Base-by-base conservation (phyloP, 768 basidiomycete genomes). In the Phanerochaete sordida region DNA sequence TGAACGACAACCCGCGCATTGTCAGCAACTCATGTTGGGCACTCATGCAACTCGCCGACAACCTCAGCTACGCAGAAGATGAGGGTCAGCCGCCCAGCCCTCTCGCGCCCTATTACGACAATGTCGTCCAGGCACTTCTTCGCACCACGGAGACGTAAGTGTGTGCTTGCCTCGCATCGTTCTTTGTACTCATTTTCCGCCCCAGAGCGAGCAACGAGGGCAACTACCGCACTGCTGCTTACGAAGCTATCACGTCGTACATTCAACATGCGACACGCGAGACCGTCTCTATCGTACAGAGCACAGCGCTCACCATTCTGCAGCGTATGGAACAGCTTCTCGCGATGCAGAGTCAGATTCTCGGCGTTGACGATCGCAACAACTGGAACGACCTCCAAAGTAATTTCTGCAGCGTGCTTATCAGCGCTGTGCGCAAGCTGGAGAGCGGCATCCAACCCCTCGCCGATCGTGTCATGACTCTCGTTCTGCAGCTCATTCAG, bases 351-450 rank as follows among this genome's bases (percentile, higher is more conserved):
- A 93, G 91, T 72, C 95, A 98, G 76, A 90, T 98, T 59, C 79
- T 99, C 39, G 97, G 97, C 46, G 80, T 87, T 19, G 97, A 99
- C 73, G 97, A 99, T 70, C 87, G 93, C 63, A 95, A 95, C 75
- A 99, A 97, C 77, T 97, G 96, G 95, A 97, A 97, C 69, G 96
- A 99, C 72, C 81, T 99, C 26, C 95, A 97, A 72, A 89, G 93
- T 75, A 97, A 96, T 76, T 82, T 98, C 66, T 97, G 95, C 72
- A 87, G 89, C 64, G 91, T 97, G 49, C 80, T 92, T 56, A 90
- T 93, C 90, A 86, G 85, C 68, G 86, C 95, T 45, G 84, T 94
- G 61, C 91, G 95, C 62, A 91, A 93, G 74, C 81, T 98, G 47
- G 85, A 83, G 59, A 79, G 81, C 1, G 87, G 91, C 57, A 93